These are phyloP conservation scores for Saccharomyces pastorianus DNA, from an alignment of 1,139 yeast species.

Conservation along the genomic window DNA sequence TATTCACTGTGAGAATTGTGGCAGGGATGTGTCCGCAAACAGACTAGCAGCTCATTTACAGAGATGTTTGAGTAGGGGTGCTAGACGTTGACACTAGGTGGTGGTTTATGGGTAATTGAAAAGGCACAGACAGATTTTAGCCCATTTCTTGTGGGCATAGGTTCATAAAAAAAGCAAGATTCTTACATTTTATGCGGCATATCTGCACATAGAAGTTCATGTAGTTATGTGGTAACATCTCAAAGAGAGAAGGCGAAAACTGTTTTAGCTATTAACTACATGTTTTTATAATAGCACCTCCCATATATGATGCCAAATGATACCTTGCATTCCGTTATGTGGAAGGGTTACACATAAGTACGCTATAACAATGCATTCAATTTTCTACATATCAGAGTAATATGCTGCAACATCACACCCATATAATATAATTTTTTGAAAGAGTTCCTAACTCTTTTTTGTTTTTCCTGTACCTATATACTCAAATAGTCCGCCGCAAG, in stretches of 20 bases:
- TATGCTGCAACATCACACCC: not conserved
- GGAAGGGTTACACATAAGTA: not conserved
- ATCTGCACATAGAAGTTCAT: not conserved
- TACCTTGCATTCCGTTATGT: not conserved
- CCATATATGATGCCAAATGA: not conserved
- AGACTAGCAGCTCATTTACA: slow-evolving; percentile 90
- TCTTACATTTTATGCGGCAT: not conserved
- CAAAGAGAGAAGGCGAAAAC: not conserved
- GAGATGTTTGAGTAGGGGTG: slow-evolving; percentile 66
- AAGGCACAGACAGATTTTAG: not conserved
- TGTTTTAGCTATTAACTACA: too few relatives aligned
- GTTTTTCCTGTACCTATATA: slow-evolving; percentile 18
- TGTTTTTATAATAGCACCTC: not conserved
- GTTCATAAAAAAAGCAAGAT: not conserved
- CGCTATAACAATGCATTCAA: not conserved
- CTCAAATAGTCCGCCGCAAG: slow-evolving; percentile 90
- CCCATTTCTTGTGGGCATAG: not conserved
- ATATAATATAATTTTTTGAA: not conserved
- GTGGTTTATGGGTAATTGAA: not conserved
- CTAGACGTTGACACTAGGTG: slow-evolving; percentile 30
- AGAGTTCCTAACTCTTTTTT: not conserved
- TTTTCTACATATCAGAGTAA: not conserved
- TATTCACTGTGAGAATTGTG: slow-evolving; percentile 74
- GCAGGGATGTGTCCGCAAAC: slow-evolving; percentile 79
- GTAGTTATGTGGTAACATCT: not conserved